A percentile compares a stretch with the other conserved stretches of the same genome.
These are phyloP conservation scores for Leptographium lundbergii DNA, from an alignment of 2,329 filamentous ascomycete genomes.

Conservation along the genomic window DNA sequence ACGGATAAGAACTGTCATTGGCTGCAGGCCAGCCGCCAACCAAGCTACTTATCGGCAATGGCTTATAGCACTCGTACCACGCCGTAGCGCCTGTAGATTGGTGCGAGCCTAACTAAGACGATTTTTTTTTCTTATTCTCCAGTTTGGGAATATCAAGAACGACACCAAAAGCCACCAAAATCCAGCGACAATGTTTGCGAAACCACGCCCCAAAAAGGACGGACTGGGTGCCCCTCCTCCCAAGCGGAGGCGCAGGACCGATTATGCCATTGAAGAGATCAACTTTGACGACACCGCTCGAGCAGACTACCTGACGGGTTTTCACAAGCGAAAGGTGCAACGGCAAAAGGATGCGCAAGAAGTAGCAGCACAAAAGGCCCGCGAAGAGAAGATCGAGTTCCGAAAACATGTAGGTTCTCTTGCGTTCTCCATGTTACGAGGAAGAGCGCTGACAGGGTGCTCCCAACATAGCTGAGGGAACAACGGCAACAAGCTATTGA, in stretches of 20 bases:
- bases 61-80: neutral
- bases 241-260: conserved; percentile 50
- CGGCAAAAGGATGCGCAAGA: conserved; percentile 78
- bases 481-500: conserved; percentile 72
- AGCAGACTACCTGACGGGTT: conserved; percentile 82
- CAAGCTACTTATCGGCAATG: neutral
- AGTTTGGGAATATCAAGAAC: neutral
- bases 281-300: conserved; percentile 71
- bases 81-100: neutral
- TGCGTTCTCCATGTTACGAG: too few species aligned
- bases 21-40: neutral
- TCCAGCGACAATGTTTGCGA: conserved; percentile 30
- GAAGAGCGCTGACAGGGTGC: neutral
- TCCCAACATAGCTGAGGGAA: conserved; percentile 56
- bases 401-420: conserved; percentile 49
- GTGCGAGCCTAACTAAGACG: neutral
- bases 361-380: conserved; percentile 61
- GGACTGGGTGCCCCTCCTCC: conserved; percentile 36
- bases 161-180: neutral
- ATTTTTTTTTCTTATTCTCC: neutral
- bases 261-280: conserved; percentile 60
- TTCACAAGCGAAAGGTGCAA: conserved; percentile 88
- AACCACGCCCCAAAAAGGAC: conserved; percentile 45
- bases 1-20: neutral
- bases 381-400: conserved; percentile 61